Evolutionary conservation across 208 protist genomes (phyloP).

Genomic region (Angomonas ambiguus): DNA sequence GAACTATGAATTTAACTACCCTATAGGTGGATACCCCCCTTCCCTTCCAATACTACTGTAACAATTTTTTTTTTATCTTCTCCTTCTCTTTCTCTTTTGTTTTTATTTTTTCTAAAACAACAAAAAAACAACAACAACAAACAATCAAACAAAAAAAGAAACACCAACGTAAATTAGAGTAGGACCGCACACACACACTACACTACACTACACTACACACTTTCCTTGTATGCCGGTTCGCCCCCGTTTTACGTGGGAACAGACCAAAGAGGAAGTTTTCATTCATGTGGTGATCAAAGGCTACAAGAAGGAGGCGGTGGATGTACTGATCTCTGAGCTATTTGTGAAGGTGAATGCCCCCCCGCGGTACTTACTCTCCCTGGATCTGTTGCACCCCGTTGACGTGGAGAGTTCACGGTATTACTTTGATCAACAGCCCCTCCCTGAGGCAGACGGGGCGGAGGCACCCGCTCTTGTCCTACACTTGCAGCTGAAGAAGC

Average conservation of each 20-base stretch:
- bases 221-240: constrained; percentile 70
- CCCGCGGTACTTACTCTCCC: constrained; percentile 77
- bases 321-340: constrained; percentile 79
- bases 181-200: neutral
- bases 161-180: neutral
- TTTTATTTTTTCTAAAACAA: neutral
- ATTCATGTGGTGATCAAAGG: constrained; percentile 73
- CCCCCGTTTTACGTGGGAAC: constrained; percentile 83
- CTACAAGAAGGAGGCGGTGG: constrained; percentile 73
- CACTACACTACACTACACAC: neutral
- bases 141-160: constrained; percentile 8
- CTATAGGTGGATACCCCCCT: too few relatives aligned
- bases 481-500: neutral
- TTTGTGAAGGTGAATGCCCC: constrained; percentile 85
- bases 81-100: neutral
- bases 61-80: neutral
- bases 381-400: constrained; percentile 82
- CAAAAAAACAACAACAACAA: neutral
- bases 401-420: constrained; percentile 45
- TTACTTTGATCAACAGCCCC: constrained; percentile 29
- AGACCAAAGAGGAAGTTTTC: constrained; percentile 70
- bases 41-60: neutral
- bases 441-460: neutral
- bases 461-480: neutral
- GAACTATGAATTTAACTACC: too few relatives aligned